Conservation (phyloP, 2,329 filamentous ascomycete species). For the Alternaria gaisen region DNA sequence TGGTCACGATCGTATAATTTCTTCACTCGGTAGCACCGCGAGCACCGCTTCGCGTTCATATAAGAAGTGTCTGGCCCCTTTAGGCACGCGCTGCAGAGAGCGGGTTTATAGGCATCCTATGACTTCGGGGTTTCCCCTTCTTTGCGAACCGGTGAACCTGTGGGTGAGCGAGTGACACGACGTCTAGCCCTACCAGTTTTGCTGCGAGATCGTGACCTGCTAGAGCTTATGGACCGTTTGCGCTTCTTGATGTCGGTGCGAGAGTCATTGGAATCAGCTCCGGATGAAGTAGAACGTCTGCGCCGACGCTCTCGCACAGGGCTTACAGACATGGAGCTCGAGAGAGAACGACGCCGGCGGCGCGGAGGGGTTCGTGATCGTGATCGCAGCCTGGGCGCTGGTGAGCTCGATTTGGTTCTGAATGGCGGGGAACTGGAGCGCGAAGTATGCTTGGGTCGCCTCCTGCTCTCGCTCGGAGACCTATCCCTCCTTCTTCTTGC, state of each 20-base stretch:
- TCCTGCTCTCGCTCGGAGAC: conserved; percentile 45
- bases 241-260: conserved; percentile 61
- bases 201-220: conserved; percentile 45
- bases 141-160: conserved; percentile 24
- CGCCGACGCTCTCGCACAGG: conserved; percentile 53
- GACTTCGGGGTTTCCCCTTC: conserved; percentile 16
- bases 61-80: not conserved
- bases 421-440: conserved; percentile 59
- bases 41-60: not conserved
- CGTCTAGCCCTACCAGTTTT: conserved; percentile 29
- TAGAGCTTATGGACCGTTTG: conserved; percentile 54
- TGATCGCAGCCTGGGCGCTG: conserved; percentile 57
- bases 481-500: conserved; percentile 33
- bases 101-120: conserved; percentile 15
- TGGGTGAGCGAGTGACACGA: conserved; percentile 30
- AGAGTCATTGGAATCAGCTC: conserved; percentile 54
- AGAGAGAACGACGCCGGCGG: conserved; percentile 49
- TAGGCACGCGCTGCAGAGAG: not conserved
- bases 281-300: conserved; percentile 55
- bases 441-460: conserved; percentile 51
- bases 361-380: conserved; percentile 44
- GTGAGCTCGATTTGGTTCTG: conserved; percentile 61
- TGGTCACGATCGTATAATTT: not conserved
- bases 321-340: conserved; percentile 52
- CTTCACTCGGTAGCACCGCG: not conserved